Evolutionary conservation across 2,329 filamentous ascomycete species (phyloP), one percentile per base, ranked within the genome.

Genomic region (Talaromyces sp.): DNA sequence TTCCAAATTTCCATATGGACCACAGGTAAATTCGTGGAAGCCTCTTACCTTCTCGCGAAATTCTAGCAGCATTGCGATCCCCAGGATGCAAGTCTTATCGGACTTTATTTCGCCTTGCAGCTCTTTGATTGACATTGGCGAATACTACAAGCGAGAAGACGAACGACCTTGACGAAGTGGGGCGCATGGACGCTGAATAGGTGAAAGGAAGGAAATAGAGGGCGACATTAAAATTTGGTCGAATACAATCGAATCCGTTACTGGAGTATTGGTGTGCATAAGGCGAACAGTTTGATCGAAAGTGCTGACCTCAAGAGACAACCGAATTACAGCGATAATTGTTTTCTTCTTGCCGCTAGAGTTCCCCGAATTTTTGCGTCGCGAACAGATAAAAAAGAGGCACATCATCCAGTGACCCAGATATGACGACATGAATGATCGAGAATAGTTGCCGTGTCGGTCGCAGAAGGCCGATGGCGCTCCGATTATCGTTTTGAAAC

Each of bases 281-380:
- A 65, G 62, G 60, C 62, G 67, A 69, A 70, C 59, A 72, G 70
- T 66, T 56, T 54, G 57, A 58, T 54, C 55, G 61, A 63, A 55
- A 71, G 67, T 74, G 72, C 69, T 75, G 73, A 70, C 61, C 41
- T 62, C 70, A 74, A 69, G 66, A 72, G 70, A 75, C 60, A 74
- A 71, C 69, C 71, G 70, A 73, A 75, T 74, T 76, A 76, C 73
- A 75, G 73, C 70, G 72, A 71, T 69, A 69, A 64, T 66, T 70
- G 66, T 65, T 68, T 64, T 65, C 60, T 66, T 69, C 66, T 69
- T 73, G 72, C 70, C 71, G 73, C 72, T 70, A 74, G 62, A 68
- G 53, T 64, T 70, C 65, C 63, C 69, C 69, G 67, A 67, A 60
- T 69, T 27, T 27, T 27, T 65, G 67, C 63, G 69, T 63, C 67